phyloP scores from a whole-genome alignment of 495 filamentous ascomycete genomes.

The Penicillium maclennaniae region DNA sequence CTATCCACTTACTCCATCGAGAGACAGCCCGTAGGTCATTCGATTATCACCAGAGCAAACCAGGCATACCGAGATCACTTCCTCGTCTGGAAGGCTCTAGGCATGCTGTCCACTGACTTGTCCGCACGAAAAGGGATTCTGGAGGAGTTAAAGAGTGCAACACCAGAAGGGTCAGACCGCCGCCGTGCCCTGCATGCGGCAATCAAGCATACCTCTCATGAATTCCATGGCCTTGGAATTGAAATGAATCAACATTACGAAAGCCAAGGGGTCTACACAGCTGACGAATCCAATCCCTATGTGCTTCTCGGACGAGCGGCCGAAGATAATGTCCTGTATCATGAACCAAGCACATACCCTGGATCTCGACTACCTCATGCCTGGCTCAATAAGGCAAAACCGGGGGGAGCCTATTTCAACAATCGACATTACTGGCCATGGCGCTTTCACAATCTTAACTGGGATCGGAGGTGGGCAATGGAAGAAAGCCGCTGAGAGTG shows the following conservation, averaged over 20 bases:
- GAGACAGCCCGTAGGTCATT: constrained; percentile 47
- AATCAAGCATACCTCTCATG: constrained; percentile 39
- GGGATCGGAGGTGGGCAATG: constrained; percentile 48
- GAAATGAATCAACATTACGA: constrained; percentile 50
- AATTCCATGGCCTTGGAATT: constrained; percentile 47
- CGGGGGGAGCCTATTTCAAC: constrained; percentile 43
- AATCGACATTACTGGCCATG: constrained; percentile 50
- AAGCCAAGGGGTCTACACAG: constrained; percentile 30
- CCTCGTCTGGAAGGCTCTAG: constrained; percentile 43
- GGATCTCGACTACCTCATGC: constrained; percentile 51
- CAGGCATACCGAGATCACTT: constrained; percentile 44
- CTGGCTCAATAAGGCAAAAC: constrained; percentile 46
- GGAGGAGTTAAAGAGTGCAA: constrained; percentile 30
- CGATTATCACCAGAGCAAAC: constrained; percentile 48
- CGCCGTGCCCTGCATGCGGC: constrained; percentile 28
- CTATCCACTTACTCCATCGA: constrained; percentile 45
- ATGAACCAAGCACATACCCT: constrained; percentile 43
- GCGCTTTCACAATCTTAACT: constrained; percentile 45
- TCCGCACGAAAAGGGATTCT: constrained; percentile 27
- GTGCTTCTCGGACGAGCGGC: too few species aligned
- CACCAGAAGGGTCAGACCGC: constrained; percentile 29
- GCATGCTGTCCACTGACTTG: constrained; percentile 33
- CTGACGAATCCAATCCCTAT: constrained; percentile 32
- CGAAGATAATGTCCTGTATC: too few species aligned
- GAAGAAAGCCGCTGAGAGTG: constrained; percentile 40